Conservation (phyloP, 495 filamentous ascomycete genomes). For the Talaromyces proteolyticus region DNA sequence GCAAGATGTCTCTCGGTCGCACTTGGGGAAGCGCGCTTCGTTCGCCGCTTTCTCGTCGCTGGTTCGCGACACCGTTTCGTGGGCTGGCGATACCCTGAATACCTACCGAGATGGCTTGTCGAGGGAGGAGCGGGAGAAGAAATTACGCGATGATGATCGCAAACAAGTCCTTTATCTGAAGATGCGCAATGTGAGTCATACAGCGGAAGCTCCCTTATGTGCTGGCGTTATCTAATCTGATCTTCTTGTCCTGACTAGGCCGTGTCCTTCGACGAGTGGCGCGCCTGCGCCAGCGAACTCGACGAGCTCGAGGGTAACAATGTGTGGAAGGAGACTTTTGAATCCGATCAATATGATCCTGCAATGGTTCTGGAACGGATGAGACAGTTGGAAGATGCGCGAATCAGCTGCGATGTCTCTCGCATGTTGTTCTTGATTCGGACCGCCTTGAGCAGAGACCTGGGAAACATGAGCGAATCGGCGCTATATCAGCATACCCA, state of each 20-base stretch:
- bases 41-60: slow-evolving; percentile 31
- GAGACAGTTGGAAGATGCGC: slow-evolving; percentile 68
- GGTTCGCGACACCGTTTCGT: slow-evolving; percentile 27
- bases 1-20: slow-evolving; percentile 6
- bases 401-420: slow-evolving; percentile 64
- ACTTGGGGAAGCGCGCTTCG: slow-evolving; percentile 13
- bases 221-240: background rate
- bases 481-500: slow-evolving; percentile 80
- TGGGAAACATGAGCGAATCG: slow-evolving; percentile 82
- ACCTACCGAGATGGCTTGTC: slow-evolving; percentile 51
- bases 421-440: slow-evolving; percentile 77
- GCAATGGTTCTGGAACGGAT: slow-evolving; percentile 62
- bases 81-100: slow-evolving; percentile 42
- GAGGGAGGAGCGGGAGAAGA: slow-evolving; percentile 45
- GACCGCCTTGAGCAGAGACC: slow-evolving; percentile 70
- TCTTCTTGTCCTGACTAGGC: slow-evolving; percentile 39
- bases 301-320: slow-evolving; percentile 78
- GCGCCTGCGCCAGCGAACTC: slow-evolving; percentile 63
- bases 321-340: slow-evolving; percentile 68
- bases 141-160: slow-evolving; percentile 46
- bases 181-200: slow-evolving; percentile 50
- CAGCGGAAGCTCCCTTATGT: background rate
- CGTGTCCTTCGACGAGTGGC: slow-evolving; percentile 58
- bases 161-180: slow-evolving; percentile 57
- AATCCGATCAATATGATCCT: slow-evolving; percentile 63